Conservation (phyloP, 2,329 filamentous ascomycete species). For the Purpureocillium lavendulum region DNA sequence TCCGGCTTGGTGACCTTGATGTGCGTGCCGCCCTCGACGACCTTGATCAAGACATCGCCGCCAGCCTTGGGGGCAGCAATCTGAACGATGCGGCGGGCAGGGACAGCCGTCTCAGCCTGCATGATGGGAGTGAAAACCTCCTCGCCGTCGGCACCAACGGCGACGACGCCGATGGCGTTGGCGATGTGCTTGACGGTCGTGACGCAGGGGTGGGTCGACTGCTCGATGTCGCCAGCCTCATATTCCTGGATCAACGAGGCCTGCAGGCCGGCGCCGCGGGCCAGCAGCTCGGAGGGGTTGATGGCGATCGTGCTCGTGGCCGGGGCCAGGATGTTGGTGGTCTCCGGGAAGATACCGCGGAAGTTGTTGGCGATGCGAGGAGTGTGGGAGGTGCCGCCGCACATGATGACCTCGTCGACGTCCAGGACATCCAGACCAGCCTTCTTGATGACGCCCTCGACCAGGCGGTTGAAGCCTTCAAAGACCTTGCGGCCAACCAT, state of each 20-base stretch:
- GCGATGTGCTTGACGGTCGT: constrained; percentile 87
- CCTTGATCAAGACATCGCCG: constrained; percentile 79
- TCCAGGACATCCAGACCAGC: constrained; percentile 87
- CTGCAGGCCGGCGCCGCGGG: constrained; percentile 89
- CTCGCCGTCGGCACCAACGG: constrained; percentile 47
- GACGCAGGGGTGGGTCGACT: constrained; percentile 91
- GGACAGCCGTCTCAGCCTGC: constrained; percentile 78
- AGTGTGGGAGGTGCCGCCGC: constrained; percentile 86
- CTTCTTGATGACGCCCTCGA: constrained; percentile 82
- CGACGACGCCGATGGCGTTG: constrained; percentile 81
- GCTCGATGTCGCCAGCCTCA: constrained; percentile 86
- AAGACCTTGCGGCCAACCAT: constrained; percentile 81
- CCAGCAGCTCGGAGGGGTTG: constrained; percentile 87
- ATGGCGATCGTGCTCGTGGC: constrained; percentile 69
- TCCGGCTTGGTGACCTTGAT: constrained; percentile 91
- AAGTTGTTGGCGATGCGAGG: constrained; percentile 85
- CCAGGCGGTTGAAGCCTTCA: constrained; percentile 75
- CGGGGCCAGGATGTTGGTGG: constrained; percentile 72
- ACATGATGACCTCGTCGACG: constrained; percentile 88
- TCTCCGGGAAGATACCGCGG: constrained; percentile 69
- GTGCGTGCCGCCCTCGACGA: constrained; percentile 80
- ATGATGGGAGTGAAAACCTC: constrained; percentile 76
- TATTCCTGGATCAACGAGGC: constrained; percentile 92
- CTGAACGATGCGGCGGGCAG: constrained; percentile 76
- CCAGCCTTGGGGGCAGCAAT: constrained; percentile 69